phyloP scores from a whole-genome alignment of 2,329 filamentous ascomycete species.

The Piedraia hortae region DNA sequence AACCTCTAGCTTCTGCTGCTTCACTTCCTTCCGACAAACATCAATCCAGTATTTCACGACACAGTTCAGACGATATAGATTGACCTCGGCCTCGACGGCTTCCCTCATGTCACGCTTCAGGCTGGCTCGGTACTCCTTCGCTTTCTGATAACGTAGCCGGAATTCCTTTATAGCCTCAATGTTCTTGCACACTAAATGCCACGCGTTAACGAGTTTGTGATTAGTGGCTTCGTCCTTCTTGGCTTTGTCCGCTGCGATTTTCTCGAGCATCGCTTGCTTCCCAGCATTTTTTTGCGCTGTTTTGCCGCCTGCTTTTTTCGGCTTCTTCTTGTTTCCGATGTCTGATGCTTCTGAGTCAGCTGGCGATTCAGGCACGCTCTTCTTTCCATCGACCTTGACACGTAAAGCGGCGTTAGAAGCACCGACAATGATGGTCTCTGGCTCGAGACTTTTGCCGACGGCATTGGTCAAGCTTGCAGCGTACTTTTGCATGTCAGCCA shows the following conservation, averaged over 20 bases:
- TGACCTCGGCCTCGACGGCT: slow-evolving; percentile 18
- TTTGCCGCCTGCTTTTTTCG: slow-evolving; percentile 9
- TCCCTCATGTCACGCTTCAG: slow-evolving; percentile 16
- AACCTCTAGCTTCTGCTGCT: slow-evolving; percentile 14
- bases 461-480: slow-evolving; percentile 41
- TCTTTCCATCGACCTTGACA: too few relatives aligned
- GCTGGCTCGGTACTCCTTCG: slow-evolving; percentile 20
- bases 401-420: slow-evolving; percentile 2
- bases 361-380: slow-evolving; percentile 6
- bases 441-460: slow-evolving; percentile 32
- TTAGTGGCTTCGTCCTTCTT: slow-evolving; percentile 16
- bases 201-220: slow-evolving; percentile 18
- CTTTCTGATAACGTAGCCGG: slow-evolving; percentile 21
- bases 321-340: slow-evolving; percentile 8
- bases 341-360: slow-evolving; percentile 9
- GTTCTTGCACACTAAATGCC: slow-evolving; percentile 19
- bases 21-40: slow-evolving; percentile 12
- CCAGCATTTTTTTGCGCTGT: slow-evolving; percentile 11
- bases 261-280: slow-evolving; percentile 19
- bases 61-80: slow-evolving; percentile 23
- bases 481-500: slow-evolving; percentile 40
- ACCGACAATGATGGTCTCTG: slow-evolving; percentile 31
- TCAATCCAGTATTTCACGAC: slow-evolving; percentile 23
- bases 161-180: slow-evolving; percentile 21
- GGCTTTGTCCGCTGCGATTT: slow-evolving; percentile 16